Evolutionary conservation across 495 filamentous ascomycete genomes (phyloP).

Genomic region (Tuber borchii): DNA sequence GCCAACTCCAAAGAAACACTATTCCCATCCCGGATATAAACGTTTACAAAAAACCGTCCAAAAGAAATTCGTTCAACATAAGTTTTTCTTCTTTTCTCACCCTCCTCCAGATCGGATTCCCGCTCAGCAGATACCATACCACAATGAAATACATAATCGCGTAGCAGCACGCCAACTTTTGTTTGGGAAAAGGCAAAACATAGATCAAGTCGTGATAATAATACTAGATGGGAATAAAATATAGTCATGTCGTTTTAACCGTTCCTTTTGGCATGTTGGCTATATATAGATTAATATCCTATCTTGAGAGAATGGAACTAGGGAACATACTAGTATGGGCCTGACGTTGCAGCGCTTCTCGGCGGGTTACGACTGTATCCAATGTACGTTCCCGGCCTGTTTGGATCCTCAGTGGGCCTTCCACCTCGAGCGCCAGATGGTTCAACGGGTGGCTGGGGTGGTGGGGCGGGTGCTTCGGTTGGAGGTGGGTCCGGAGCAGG

Average conservation of each 20-base stretch:
- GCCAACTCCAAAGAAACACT: constrained; percentile 5
- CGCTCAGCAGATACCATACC: neutral
- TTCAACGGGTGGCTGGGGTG: constrained; percentile 6
- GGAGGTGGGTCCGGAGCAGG: constrained; percentile 34
- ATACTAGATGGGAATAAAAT: neutral
- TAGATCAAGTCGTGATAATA: neutral
- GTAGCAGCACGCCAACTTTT: neutral
- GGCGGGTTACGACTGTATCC: constrained; percentile 38
- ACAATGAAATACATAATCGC: constrained; percentile 1
- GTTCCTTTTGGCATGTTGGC: constrained; percentile 6
- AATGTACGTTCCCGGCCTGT: constrained; percentile 39
- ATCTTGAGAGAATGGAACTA: neutral
- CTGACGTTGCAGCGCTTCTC: constrained; percentile 21
- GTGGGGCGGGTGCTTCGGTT: constrained; percentile 26
- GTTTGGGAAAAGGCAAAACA: neutral
- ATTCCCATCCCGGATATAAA: constrained; percentile 6
- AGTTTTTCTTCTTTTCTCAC: neutral
- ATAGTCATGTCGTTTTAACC: neutral
- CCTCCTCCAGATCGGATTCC: neutral
- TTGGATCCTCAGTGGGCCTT: constrained; percentile 27
- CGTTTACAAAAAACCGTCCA: neutral
- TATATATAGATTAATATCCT: constrained; percentile 11
- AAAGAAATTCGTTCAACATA: constrained; percentile 4
- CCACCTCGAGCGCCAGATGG: neutral
- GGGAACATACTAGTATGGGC: constrained; percentile 17